Conservation (phyloP, 2,329 filamentous ascomycete genomes). For the Paraphoma chrysanthemicola region DNA sequence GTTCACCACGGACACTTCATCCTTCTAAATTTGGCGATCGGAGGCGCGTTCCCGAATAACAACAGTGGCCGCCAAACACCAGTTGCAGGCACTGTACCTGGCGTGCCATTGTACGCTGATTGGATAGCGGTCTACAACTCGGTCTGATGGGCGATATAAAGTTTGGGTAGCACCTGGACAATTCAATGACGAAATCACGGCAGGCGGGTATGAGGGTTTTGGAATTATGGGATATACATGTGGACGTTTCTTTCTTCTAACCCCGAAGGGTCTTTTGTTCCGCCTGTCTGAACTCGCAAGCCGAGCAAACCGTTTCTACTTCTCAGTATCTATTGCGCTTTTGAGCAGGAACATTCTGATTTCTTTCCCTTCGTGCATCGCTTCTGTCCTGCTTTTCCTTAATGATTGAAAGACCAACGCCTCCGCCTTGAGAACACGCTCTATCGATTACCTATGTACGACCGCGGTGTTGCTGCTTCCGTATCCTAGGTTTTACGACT, state of each 20-base stretch:
- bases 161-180: neutral
- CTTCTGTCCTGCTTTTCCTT: no score
- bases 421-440: no score
- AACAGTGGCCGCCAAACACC: slow-evolving; percentile 1
- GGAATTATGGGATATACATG: neutral
- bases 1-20: slow-evolving; percentile 12
- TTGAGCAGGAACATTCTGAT: no score
- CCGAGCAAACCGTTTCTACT: no score
- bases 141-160: neutral
- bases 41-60: slow-evolving; percentile 9
- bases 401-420: no score
- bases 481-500: no score
- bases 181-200: neutral
- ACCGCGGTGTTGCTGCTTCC: no score
- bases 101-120: slow-evolving; percentile 5
- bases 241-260: neutral
- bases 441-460: no score
- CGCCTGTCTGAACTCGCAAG: no score
- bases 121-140: slow-evolving; percentile 15
- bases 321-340: no score
- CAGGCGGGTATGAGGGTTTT: neutral
- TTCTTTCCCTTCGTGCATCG: no score
- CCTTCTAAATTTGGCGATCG: slow-evolving; percentile 13
- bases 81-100: slow-evolving; percentile 1
- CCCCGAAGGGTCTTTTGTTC: no score